Conservation (phyloP, 352 stramenopile genomes). For the Phytopythium litorale region DNA sequence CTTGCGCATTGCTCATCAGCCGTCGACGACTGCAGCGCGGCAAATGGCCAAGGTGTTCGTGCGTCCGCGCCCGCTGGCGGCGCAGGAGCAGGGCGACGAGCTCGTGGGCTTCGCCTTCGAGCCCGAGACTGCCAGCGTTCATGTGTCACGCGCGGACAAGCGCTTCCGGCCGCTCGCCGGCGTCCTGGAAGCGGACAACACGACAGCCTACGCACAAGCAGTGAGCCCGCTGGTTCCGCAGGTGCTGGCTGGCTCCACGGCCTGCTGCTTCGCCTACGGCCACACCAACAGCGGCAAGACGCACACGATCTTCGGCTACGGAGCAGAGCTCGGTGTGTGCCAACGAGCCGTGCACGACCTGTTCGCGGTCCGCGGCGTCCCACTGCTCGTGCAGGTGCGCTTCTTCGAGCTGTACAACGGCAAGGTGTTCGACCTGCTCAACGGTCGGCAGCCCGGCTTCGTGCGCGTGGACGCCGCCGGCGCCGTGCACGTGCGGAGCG, state of each 20-base stretch:
- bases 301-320: slow-evolving; percentile 61
- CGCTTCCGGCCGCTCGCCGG: slow-evolving; percentile 28
- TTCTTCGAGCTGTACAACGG: slow-evolving; percentile 63
- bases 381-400: slow-evolving; percentile 37
- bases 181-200: slow-evolving; percentile 30
- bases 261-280: slow-evolving; percentile 56
- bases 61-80: slow-evolving; percentile 28
- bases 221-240: slow-evolving; percentile 23
- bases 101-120: slow-evolving; percentile 17
- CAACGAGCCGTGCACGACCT: slow-evolving; percentile 31
- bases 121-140: background rate
- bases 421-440: slow-evolving; percentile 50
- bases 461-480: slow-evolving; percentile 43
- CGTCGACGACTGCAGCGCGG: too few relatives aligned
- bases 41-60: slow-evolving; percentile 37
- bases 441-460: slow-evolving; percentile 37
- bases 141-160: slow-evolving; percentile 10
- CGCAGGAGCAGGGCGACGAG: slow-evolving; percentile 19
- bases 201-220: slow-evolving; percentile 23
- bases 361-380: slow-evolving; percentile 12
- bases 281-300: slow-evolving; percentile 63
- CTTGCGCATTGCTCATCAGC: too few relatives aligned
- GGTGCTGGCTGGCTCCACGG: slow-evolving; percentile 28
- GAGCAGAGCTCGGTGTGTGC: slow-evolving; percentile 31
- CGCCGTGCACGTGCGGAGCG: slow-evolving; percentile 43